Evolutionary conservation across 306 rosid species (phyloP), one percentile per base, ranked within the genome.

Genomic region (Trifolium repens): DNA sequence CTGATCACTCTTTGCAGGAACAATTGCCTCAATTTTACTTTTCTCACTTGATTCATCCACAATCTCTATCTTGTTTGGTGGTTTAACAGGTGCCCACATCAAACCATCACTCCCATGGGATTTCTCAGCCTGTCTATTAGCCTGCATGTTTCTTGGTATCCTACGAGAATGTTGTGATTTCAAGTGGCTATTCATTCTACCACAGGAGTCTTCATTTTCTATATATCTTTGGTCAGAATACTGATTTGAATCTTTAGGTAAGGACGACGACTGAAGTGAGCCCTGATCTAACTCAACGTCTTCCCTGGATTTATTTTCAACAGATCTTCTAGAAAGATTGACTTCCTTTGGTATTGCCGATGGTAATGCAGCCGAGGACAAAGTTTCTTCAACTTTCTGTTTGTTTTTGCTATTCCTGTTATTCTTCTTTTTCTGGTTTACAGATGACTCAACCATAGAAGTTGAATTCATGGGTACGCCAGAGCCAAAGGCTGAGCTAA

Each of bases 1-100:
- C 73, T 84, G 84, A 34, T 92, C 96, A 39, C 72, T 75, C 87
- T 86, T 90, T 34, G 78, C 76, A 9, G 87, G 72, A 69, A 73
- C 86, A 71, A 73, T 86, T 47, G 64, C 75, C 73, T 88, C 96
- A 11, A 32, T 77, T 67, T 67, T 87, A 78, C 66, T 84, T 74
- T 86, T 84, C 42, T 81, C 87, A 78, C 59, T 62, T 47, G 80
- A 81, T 82, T 86, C 97, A 80, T 81, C 92, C 42, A 68, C 22
- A 63, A 47, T 77, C 75, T 87, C 96, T 55, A 77, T 73, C 81
- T 88, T 91, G 88, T 80, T 89, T 67, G 78, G 88, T 1, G 89
- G 80, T 77, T 92, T 86, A 67, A 94, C 97, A 13, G 99, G 99
- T 39, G 99, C 99, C 99, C 99, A 94, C 71, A 87, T 44, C 87